Evolutionary conservation across 345 rosid species (phyloP), one percentile per base, ranked within the genome.

Genomic region (Theobroma cacao): DNA sequence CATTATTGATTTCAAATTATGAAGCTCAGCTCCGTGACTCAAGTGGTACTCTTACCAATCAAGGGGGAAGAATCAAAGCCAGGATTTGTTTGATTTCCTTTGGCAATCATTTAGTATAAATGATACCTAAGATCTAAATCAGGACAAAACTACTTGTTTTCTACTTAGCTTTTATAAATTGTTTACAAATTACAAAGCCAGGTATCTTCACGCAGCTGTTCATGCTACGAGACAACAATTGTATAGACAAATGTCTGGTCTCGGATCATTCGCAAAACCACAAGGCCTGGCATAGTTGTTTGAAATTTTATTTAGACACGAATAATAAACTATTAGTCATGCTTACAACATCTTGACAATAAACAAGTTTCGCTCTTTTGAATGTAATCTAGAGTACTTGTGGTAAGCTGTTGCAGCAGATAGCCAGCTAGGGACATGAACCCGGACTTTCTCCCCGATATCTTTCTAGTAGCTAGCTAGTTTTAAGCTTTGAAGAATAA

Each of bases 11-110:
- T 68, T 6, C 22, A 45, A 8, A 2, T 4, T 10, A 18, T 65
- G 15, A 65, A 65, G 11, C 45, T n/a, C 30, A 72, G 56, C 34
- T 71, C 76, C 76, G 76, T 72, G 76, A 72, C 31, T 22, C 62
- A n/a, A 53, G 31, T 34, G 12, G 10, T 12, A 14, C 0, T 5
- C 31, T 13, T 68, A 12, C 45, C 30, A 38, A n/a, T 11, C 18
- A 10, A n/a, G 13, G 61, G 2, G 30, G n/a, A 31, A 11, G 15
- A 13, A 59, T 59, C 66, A 69, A 47, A 26, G 11, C 36, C 38
- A 24, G 20, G 55, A 26, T n/a, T n/a, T 45, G 48, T 22, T 34
- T 34, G 48, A 72, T 33, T 52, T 72, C 33, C 63, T 3, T n/a
- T 48, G 4, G 3, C 75, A 34, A 72, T 53, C 63, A 33, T 34